Percentiles rank a stretch among this genome's conserved stretches.
Evolutionary conservation across 768 basidiomycete genomes (phyloP).

Genomic region (Kwoniella heveanensis): DNA sequence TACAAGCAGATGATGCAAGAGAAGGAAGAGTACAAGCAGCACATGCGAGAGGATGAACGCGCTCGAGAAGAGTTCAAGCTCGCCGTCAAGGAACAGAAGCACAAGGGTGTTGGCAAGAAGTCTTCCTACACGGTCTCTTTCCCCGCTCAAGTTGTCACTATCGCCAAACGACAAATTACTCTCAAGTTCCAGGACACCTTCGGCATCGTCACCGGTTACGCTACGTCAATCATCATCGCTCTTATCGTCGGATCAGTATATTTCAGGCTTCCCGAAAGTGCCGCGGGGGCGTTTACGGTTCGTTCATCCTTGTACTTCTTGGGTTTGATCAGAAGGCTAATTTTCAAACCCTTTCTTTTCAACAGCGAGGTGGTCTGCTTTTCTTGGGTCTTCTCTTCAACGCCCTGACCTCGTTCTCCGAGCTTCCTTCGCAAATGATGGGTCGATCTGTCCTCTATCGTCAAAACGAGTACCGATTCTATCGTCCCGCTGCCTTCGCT

Average conservation of each 20-base stretch:
- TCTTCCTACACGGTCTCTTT: constrained; percentile 83
- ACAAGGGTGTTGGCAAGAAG: constrained; percentile 69
- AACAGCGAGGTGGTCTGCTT: constrained; percentile 76
- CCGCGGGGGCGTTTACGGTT: constrained; percentile 86
- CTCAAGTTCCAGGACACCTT: constrained; percentile 71
- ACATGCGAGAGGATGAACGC: constrained; percentile 61
- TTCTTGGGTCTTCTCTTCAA: constrained; percentile 62
- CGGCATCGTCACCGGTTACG: constrained; percentile 72
- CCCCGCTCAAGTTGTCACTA: constrained; percentile 69
- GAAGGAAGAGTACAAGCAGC: constrained; percentile 66
- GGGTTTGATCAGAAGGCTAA: too few species aligned
- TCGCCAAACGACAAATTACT: constrained; percentile 73
- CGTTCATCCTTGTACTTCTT: too few species aligned
- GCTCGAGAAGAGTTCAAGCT: constrained; percentile 72
- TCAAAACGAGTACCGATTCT: constrained; percentile 59
- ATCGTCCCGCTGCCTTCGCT: constrained; percentile 57
- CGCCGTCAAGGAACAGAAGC: constrained; percentile 79
- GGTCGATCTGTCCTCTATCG: constrained; percentile 68
- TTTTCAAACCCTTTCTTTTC: too few species aligned
- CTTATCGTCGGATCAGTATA: constrained; percentile 66
- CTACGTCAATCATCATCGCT: constrained; percentile 60
- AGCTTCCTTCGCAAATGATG: constrained; percentile 64
- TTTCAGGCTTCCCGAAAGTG: constrained; percentile 70
- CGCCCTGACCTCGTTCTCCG: constrained; percentile 58
- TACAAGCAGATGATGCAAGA: constrained; percentile 60